phyloP scores from a whole-genome alignment of 2,329 filamentous ascomycete species.

The Penicillium sp. region DNA sequence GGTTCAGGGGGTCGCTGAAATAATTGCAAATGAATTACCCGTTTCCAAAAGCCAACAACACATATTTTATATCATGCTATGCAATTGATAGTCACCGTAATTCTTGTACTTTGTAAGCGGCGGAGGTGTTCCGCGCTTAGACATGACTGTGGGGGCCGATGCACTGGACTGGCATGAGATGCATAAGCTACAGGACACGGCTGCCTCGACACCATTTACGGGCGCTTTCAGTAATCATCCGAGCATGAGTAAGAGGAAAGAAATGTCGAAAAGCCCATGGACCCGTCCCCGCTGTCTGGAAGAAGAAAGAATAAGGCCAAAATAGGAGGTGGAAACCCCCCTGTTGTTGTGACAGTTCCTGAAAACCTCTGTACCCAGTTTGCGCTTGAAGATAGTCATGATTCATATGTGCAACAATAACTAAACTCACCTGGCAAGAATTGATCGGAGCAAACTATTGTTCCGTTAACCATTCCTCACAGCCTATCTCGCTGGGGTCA shows the following conservation, averaged over 20 bases:
- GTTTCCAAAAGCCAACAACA: too few relatives aligned
- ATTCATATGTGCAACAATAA: too few relatives aligned
- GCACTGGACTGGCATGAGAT: not conserved
- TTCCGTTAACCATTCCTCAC: not conserved
- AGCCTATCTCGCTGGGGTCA: conserved; percentile 5
- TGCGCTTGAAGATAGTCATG: too few relatives aligned
- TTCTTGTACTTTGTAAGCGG: conserved; percentile 6
- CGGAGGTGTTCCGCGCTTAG: conserved; percentile 9
- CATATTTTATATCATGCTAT: too few relatives aligned
- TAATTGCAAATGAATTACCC: not conserved
- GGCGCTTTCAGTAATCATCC: too few relatives aligned
- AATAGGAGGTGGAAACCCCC: too few relatives aligned
- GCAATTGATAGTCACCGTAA: not conserved
- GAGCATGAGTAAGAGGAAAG: too few relatives aligned
- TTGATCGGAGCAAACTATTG: not conserved
- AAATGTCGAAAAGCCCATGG: too few relatives aligned
- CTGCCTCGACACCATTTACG: not conserved
- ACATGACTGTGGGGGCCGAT: not conserved
- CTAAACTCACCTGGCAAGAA: not conserved
- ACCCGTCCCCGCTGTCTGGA: too few relatives aligned
- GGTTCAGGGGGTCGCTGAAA: not conserved
- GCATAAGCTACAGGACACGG: not conserved
- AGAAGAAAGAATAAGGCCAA: too few relatives aligned
- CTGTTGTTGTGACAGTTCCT: too few relatives aligned
- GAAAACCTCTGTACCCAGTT: too few relatives aligned